Evolutionary conservation across 768 basidiomycete species (phyloP).

Genomic region (Pulveroboletus sp.): DNA sequence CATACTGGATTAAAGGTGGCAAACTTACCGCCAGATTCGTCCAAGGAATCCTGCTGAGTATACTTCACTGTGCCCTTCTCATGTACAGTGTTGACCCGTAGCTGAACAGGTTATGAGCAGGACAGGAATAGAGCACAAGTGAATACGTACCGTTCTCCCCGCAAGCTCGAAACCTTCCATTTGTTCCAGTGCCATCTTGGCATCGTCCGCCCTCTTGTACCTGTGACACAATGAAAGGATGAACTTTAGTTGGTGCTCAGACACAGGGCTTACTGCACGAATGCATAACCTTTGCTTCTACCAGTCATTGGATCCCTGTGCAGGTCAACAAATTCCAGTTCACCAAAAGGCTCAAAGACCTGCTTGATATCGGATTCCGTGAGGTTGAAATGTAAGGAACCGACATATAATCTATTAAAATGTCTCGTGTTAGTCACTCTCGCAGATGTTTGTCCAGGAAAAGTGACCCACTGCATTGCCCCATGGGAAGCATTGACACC

Average conservation of each 20-base stretch:
- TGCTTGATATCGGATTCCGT: slow-evolving; percentile 96
- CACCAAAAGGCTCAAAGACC: slow-evolving; percentile 98
- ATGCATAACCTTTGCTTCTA: slow-evolving; percentile 95
- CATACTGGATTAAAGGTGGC: neutral
- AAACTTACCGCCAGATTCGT: slow-evolving; percentile 79
- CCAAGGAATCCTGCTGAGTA: slow-evolving; percentile 73
- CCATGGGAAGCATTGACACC: slow-evolving; percentile 78
- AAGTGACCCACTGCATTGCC: slow-evolving; percentile 71
- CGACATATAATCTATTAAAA: slow-evolving; percentile 80
- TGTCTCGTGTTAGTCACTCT: slow-evolving; percentile 8
- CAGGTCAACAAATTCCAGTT: slow-evolving; percentile 96
- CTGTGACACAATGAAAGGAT: slow-evolving; percentile 34
- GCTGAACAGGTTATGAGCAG: slow-evolving; percentile 36
- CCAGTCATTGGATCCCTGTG: slow-evolving; percentile 94
- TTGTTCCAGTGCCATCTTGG: slow-evolving; percentile 94
- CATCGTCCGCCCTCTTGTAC: slow-evolving; percentile 88
- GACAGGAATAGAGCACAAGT: slow-evolving; percentile 10
- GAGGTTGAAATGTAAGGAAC: slow-evolving; percentile 94
- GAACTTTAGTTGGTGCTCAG: neutral
- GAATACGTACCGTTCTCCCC: slow-evolving; percentile 69
- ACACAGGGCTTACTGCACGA: slow-evolving; percentile 72
- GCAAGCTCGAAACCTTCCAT: slow-evolving; percentile 99
- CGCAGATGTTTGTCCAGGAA: slow-evolving; percentile 14
- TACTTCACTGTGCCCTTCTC: slow-evolving; percentile 80
- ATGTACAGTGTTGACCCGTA: slow-evolving; percentile 89